Conservation (phyloP, 352 stramenopile genomes). For the Phytophthora fragariaefolia region DNA sequence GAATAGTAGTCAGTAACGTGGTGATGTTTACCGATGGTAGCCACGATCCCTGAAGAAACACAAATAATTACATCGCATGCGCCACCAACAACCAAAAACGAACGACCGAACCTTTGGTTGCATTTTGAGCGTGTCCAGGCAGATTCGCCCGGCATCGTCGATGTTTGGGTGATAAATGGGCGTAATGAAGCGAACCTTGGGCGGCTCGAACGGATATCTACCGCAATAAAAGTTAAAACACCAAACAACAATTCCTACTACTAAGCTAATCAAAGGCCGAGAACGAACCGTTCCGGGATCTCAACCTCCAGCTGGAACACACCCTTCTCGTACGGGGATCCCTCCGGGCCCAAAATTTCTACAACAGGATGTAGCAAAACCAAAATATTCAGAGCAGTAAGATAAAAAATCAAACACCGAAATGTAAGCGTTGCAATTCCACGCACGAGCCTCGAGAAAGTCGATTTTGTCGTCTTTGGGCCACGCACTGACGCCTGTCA, state of each 20-base stretch:
- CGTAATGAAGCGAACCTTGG: constrained; percentile 79
- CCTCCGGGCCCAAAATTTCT: constrained; percentile 86
- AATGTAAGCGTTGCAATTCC: too few species aligned
- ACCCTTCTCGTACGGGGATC: constrained; percentile 81
- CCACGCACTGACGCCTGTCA: constrained; percentile 74
- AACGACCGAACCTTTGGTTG: constrained; percentile 77
- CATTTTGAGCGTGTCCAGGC: constrained; percentile 93
- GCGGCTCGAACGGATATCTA: constrained; percentile 87
- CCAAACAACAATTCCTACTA: not conserved
- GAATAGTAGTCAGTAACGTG: constrained; percentile 91
- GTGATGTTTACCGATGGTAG: constrained; percentile 92
- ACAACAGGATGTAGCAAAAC: not conserved
- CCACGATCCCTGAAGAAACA: constrained; percentile 85
- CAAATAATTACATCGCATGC: not conserved
- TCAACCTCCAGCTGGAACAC: constrained; percentile 80
- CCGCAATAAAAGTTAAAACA: constrained; percentile 7
- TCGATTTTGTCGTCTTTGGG: constrained; percentile 79
- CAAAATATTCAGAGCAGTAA: constrained; percentile 1
- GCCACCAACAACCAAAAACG: not conserved
- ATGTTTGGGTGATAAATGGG: constrained; percentile 90
- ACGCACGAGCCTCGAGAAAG: constrained; percentile 77
- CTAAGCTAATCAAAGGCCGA: not conserved
- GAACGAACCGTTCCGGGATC: constrained; percentile 55
- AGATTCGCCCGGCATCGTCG: constrained; percentile 88
- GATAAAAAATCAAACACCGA: not conserved